Evolutionary conservation across 1,284 basidiomycete genomes (phyloP), one percentile per base, ranked within the genome.

Genomic region (Ceratorhiza oryzae-sativae): DNA sequence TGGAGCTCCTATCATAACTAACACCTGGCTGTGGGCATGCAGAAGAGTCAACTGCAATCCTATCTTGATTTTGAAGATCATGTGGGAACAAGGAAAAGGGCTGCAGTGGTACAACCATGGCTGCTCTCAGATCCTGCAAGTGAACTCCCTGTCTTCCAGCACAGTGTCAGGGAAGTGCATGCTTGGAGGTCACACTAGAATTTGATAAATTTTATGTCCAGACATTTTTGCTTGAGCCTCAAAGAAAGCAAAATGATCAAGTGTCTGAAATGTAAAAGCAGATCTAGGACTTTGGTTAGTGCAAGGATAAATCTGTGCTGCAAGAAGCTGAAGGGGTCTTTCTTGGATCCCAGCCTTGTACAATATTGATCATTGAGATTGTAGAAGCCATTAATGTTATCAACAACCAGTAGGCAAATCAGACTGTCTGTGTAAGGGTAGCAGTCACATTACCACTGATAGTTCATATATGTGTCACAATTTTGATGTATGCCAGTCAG

Each of bases 11-110:
- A n/a, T 55, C 30, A 25, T 51, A 67, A 30, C 55, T 67, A 0
- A 55, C 18, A 20, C 63, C 63, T 3, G 63, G 49, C 6, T 10
- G 4, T 9, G 63, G 63, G 20, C 63, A 55, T 20, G 49, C 48
- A 10, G 51, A 20, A 27, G 49, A 67, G 3, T 53, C 49, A n/a
- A 55, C 2, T 1, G 30, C 63, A 23, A 39, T 48, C 18, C 27
- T 45, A 9, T 20, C 25, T 23, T 39, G 39, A 2, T 10, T 27
- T 8, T 4, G 46, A 39, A 15, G 13, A n/a, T 10, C 12, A 6
- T 62, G 18, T 6, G 60, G 42, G 9, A 32, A 20, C n/a, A 20
- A 2, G 4, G 4, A 36, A 30, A 34, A 36, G 2, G n/a, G 12
- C 23, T 25, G 10, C 20, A 39, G 30, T n/a, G 25, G n/a, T 23